Base-by-base conservation (phyloP, 176 grass and related monocot species). In the Calamus simplicifolius region DNA sequence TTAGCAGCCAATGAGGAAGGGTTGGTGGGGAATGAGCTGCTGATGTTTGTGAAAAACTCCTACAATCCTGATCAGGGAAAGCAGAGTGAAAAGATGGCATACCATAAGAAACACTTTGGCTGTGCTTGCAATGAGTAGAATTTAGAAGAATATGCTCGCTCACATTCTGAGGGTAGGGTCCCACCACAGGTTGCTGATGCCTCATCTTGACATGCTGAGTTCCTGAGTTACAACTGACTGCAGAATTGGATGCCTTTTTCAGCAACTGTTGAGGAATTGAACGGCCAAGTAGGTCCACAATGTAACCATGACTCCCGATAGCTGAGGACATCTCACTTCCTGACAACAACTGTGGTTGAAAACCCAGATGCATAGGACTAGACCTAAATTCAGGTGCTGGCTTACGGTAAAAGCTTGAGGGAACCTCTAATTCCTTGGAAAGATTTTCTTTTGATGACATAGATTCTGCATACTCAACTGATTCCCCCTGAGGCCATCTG, bases 401-500 rank as follows among this genome's bases (percentile, higher is more conserved):
- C 35, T 12, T 43, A 43, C 35, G 12, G 35, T 43, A 43, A 43
- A 43, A 12, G 8, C 35, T 43, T 12, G 35, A 43, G 35, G 35
- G 35, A 43, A 43, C 35, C 12, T 43, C 35, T 43, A 43, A 43
- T 12, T 7, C 8, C 35, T 43, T 13, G 35, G 12, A 13, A 43
- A 43, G 35, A 43, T 43, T 43, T 12, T 43, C 35, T 43, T 43
- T 43, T 43, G 35, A 43, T 2, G 35, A 43, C 3, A 66, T 74
- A 55, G 5, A 63, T 53, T 67, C 57, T 59, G 49, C 58, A 68
- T 58, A 53, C 66, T 14, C 57, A 72, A 17, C 72, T 72, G 48
- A 80, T 69, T 25, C 64, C 54, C 35, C 35, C 12, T 12, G 74
- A 80, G 67, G 72, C 64, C 52, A 80, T 27, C 19, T 68, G 59